A percentile compares a stretch with the other conserved stretches of the same genome.
Conservation (phyloP, 2,329 filamentous ascomycete species). For the Ilyonectria sp. region DNA sequence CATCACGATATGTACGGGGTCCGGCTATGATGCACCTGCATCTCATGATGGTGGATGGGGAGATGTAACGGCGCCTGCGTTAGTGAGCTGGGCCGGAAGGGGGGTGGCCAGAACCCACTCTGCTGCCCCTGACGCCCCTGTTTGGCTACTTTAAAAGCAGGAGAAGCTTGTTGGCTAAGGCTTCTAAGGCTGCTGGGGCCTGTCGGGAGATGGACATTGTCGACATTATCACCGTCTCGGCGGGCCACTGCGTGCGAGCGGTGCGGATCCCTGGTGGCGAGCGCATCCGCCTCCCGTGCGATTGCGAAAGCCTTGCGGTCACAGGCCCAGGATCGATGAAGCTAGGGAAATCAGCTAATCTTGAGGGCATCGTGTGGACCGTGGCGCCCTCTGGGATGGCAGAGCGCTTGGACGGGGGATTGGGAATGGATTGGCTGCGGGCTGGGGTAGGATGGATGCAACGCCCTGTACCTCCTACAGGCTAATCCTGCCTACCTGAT, state of each 20-base stretch:
- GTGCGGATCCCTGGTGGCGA: neutral
- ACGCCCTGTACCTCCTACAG: neutral
- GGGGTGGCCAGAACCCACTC: neutral
- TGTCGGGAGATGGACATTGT: slow-evolving; percentile 6
- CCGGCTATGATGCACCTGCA: slow-evolving; percentile 27
- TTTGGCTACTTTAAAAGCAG: neutral
- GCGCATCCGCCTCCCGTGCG: neutral
- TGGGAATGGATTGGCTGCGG: slow-evolving; percentile 1
- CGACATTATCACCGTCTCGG: neutral
- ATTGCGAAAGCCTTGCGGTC: neutral
- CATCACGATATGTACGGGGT: slow-evolving; percentile 24
- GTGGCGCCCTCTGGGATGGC: neutral
- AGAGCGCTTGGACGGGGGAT: neutral
- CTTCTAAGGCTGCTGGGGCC: neutral
- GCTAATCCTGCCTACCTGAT: neutral
- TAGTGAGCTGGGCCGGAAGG: slow-evolving; percentile 24
- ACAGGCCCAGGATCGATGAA: neutral
- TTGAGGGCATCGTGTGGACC: neutral
- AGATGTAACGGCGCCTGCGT: slow-evolving; percentile 38
- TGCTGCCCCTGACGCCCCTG: neutral
- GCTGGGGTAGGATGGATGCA: neutral
- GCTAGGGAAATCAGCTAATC: slow-evolving; percentile 15
- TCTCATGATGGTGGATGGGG: slow-evolving; percentile 25
- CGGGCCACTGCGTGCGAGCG: slow-evolving; percentile 1
- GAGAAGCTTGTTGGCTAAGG: slow-evolving; percentile 3